These are phyloP conservation scores for Arabidopsis lyrata DNA, from an alignment of 441 rosid species.

Conservation along the genomic window DNA sequence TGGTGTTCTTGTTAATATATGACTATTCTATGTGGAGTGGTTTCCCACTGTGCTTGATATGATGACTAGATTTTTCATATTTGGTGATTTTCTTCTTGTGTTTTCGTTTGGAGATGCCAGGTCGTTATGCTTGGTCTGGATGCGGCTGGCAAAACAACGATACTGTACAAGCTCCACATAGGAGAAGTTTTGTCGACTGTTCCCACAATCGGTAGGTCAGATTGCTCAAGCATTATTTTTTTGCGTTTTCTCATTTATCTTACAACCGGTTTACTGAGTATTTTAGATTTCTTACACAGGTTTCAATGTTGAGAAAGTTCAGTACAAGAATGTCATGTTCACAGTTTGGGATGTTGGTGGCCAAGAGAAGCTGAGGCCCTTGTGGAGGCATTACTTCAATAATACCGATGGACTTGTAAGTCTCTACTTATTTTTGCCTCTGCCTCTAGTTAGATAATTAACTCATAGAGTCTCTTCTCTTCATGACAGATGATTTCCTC, in stretches of 20 bases:
- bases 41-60: background rate
- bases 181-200: constrained; percentile 98
- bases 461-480: background rate
- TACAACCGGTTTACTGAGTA: constrained; percentile 3
- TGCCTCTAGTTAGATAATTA: constrained; percentile 8
- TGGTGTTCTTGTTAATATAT: background rate
- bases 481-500: constrained; percentile 7
- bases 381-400: constrained; percentile 98
- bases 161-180: constrained; percentile 93
- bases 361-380: constrained; percentile 94
- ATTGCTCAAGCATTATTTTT: constrained; percentile 23
- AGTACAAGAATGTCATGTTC: constrained; percentile 96
- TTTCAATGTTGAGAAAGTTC: constrained; percentile 98
- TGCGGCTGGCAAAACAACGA: constrained; percentile 97
- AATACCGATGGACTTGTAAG: constrained; percentile 97
- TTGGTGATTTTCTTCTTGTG: constrained; percentile 21
- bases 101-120: constrained; percentile 53
- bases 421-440: constrained; percentile 2
- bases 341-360: constrained; percentile 99
- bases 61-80: background rate
- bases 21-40: background rate
- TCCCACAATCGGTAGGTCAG: constrained; percentile 84
- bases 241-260: background rate
- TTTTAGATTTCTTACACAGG: constrained; percentile 57
- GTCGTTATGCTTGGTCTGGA: constrained; percentile 98